Conservation (phyloP, 31 red algal species). For the Asparagopsis taxiformis region DNA sequence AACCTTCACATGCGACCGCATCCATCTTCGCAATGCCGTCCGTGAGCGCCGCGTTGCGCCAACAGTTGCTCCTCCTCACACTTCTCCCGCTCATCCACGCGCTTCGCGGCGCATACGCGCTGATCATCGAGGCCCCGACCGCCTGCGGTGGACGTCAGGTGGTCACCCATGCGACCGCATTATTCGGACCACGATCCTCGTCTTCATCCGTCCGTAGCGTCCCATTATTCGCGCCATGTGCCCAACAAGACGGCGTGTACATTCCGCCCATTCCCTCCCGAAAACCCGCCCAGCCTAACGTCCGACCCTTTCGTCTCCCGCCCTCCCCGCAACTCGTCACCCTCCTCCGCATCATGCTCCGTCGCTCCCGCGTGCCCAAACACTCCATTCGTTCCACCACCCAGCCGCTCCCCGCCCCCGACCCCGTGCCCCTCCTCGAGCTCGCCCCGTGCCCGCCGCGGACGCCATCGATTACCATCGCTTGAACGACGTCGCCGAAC, state of each 20-base stretch:
- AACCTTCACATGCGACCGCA: not conserved
- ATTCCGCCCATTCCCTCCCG: not conserved
- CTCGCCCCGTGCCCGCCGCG: no score
- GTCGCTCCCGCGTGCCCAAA: no score
- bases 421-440: no score
- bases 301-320: not conserved
- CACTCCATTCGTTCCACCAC: no score
- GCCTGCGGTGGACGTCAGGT: constrained; percentile 48
- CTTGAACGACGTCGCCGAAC: no score
- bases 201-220: constrained; percentile 26
- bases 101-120: constrained; percentile 16
- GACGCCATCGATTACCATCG: no score
- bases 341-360: no score
- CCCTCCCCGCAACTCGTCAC: not conserved
- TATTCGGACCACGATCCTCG: constrained; percentile 43
- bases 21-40: not conserved
- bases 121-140: constrained; percentile 45
- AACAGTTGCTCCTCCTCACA: no score
- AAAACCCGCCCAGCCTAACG: not conserved
- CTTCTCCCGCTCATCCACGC: constrained; percentile 39
- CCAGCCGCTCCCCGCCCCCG: no score
- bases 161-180: constrained; percentile 50
- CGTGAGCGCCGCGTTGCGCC: constrained; percentile 17
- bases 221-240: constrained; percentile 39
- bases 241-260: constrained; percentile 39